A percentile compares a stretch with the other conserved stretches of the same genome.
Conservation (phyloP, 768 basidiomycete genomes). For the Lyophyllum atratum region DNA sequence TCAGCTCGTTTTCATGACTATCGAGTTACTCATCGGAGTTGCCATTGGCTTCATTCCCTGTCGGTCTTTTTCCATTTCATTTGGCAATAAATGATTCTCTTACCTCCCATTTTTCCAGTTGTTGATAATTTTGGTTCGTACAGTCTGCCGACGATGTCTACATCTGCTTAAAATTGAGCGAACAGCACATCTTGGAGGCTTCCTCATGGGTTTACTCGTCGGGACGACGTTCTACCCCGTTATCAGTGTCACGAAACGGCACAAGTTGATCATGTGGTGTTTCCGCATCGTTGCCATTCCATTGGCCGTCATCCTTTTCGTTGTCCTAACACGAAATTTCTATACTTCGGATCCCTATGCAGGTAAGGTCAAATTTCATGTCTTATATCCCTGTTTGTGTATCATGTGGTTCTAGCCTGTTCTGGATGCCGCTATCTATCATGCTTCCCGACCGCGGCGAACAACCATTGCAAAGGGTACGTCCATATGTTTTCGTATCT, state of each 20-base stretch:
- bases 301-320: constrained; percentile 75
- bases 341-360: constrained; percentile 86
- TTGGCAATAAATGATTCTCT: neutral
- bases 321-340: constrained; percentile 85
- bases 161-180: constrained; percentile 1
- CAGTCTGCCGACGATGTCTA: neutral
- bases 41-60: constrained; percentile 85
- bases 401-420: constrained; percentile 60
- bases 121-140: constrained; percentile 87
- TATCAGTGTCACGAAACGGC: constrained; percentile 77
- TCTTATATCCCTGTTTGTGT: neutral
- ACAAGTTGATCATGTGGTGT: constrained; percentile 69
- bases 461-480: constrained; percentile 67
- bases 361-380: constrained; percentile 45
- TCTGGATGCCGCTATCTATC: constrained; percentile 88
- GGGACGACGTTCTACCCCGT: constrained; percentile 89
- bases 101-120: constrained; percentile 38
- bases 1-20: constrained; percentile 79
- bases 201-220: constrained; percentile 80
- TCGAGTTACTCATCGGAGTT: constrained; percentile 87
- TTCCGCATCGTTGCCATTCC: constrained; percentile 77
- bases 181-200: constrained; percentile 83
- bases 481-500: constrained; percentile 17
- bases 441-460: constrained; percentile 78
- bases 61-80: constrained; percentile 33